A percentile compares a stretch with the other conserved stretches of the same genome.
phyloP scores from a whole-genome alignment of 495 filamentous ascomycete species.

The Tetracladium marchalianum region DNA sequence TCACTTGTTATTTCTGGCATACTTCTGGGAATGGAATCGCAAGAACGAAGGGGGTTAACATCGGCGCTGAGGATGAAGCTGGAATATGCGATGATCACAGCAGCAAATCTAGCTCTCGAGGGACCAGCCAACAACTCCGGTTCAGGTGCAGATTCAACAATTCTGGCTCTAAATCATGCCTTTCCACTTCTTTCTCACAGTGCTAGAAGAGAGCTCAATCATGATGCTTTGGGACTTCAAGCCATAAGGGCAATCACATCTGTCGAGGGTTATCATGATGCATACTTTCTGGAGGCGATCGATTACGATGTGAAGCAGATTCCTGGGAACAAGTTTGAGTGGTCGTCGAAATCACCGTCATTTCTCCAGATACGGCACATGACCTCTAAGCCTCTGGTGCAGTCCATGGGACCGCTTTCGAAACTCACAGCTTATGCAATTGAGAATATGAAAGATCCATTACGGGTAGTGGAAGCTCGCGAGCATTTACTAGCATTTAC shows the following conservation, averaged over 20 bases:
- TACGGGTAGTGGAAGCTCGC: constrained; percentile 53
- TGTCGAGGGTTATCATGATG: constrained; percentile 68
- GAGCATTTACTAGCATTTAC: constrained; percentile 65
- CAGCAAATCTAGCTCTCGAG: constrained; percentile 66
- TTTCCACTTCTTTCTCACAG: constrained; percentile 63
- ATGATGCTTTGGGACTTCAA: constrained; percentile 64
- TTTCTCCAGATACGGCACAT: constrained; percentile 46
- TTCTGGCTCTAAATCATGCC: constrained; percentile 66
- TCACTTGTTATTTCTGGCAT: constrained; percentile 71
- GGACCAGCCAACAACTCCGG: constrained; percentile 31
- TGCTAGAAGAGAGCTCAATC: constrained; percentile 48
- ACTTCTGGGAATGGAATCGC: constrained; percentile 68
- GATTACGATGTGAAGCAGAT: constrained; percentile 62
- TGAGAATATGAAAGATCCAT: constrained; percentile 50
- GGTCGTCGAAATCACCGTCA: constrained; percentile 53
- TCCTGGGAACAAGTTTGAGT: constrained; percentile 56
- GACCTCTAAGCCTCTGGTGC: constrained; percentile 58
- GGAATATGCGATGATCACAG: constrained; percentile 67
- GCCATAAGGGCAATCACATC: constrained; percentile 56
- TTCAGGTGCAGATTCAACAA: constrained; percentile 50
- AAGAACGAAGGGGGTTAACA: constrained; percentile 53
- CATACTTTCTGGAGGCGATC: constrained; percentile 70
- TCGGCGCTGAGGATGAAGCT: constrained; percentile 56
- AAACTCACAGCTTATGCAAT: constrained; percentile 64
- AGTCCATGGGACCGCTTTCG: constrained; percentile 70